Percentiles rank a stretch among this genome's conserved stretches.
These are phyloP conservation scores for Myochromella boudieri DNA, from an alignment of 768 basidiomycete species.

Conservation along the genomic window DNA sequence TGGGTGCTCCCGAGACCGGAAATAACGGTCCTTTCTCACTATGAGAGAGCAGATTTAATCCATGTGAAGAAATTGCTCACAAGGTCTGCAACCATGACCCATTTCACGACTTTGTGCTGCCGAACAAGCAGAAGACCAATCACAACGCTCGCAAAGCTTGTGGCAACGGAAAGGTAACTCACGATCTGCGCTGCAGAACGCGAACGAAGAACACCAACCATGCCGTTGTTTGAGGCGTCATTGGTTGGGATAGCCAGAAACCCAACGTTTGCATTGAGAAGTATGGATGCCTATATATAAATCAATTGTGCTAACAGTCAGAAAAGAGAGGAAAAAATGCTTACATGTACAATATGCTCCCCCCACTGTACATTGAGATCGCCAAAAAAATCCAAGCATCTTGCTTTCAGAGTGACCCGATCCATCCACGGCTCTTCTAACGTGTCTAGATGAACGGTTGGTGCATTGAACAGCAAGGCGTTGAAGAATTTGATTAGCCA, in stretches of 20 bases:
- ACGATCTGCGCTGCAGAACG: slow-evolving; percentile 34
- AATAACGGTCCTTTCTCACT: not conserved
- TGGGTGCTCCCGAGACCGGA: not conserved
- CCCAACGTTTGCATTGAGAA: slow-evolving; percentile 48
- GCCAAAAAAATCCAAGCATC: slow-evolving; percentile 39
- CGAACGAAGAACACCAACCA: slow-evolving; percentile 1
- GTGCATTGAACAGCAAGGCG: slow-evolving; percentile 44
- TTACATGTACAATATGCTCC: slow-evolving; percentile 43
- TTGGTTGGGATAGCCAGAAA: slow-evolving; percentile 48
- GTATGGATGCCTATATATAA: slow-evolving; percentile 42
- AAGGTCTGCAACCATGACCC: slow-evolving; percentile 28
- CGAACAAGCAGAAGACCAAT: slow-evolving; percentile 42
- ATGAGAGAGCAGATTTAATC: not conserved
- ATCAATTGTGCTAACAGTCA: not conserved
- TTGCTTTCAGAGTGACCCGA: slow-evolving; percentile 30
- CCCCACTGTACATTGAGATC: slow-evolving; percentile 38
- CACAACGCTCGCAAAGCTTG: slow-evolving; percentile 41
- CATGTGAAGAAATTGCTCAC: slow-evolving; percentile 26
- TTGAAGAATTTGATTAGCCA: slow-evolving; percentile 32
- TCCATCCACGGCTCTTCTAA: slow-evolving; percentile 52
- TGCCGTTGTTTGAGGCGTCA: slow-evolving; percentile 31
- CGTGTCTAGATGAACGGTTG: slow-evolving; percentile 37
- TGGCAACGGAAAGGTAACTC: slow-evolving; percentile 42
- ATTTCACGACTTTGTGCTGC: slow-evolving; percentile 34
- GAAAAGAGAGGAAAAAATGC: slow-evolving; percentile 7